These are phyloP conservation scores for Anisodus acutangulus DNA, from an alignment of 257 asterid species.

Conservation along the genomic window DNA sequence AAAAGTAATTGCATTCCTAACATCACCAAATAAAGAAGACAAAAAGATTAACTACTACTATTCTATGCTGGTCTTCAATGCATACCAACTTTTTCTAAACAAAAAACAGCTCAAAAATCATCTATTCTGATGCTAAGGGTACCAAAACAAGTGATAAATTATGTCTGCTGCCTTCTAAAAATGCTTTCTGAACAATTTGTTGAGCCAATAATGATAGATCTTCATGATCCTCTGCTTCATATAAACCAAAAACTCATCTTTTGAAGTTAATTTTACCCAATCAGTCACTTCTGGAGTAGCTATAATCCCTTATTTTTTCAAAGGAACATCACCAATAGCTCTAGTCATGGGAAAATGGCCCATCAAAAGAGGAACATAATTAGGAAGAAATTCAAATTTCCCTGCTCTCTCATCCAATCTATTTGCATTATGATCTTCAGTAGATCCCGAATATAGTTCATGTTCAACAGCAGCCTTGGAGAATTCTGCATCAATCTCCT, in stretches of 20 bases:
- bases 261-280: neutral
- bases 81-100: no score
- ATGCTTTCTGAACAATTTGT: neutral
- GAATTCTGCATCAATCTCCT: constrained; percentile 6
- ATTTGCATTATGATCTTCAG: neutral
- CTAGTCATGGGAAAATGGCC: neutral
- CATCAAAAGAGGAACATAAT: neutral
- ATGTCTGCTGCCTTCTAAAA: neutral
- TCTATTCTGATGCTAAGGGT: neutral
- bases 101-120: neutral
- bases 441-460: neutral
- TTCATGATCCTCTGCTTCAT: neutral
- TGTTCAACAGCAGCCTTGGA: neutral
- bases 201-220: neutral
- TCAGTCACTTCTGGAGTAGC: constrained; percentile 1
- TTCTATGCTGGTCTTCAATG: no score
- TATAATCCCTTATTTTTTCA: neutral
- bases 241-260: neutral
- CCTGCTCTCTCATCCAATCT: constrained; percentile 14
- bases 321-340: constrained; percentile 14
- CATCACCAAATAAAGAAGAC: no score
- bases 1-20: no score
- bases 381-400: neutral
- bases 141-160: constrained; percentile 5
- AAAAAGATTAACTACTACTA: no score